Conservation (phyloP, 495 filamentous ascomycete genomes). For the Penicillium fimorum region DNA sequence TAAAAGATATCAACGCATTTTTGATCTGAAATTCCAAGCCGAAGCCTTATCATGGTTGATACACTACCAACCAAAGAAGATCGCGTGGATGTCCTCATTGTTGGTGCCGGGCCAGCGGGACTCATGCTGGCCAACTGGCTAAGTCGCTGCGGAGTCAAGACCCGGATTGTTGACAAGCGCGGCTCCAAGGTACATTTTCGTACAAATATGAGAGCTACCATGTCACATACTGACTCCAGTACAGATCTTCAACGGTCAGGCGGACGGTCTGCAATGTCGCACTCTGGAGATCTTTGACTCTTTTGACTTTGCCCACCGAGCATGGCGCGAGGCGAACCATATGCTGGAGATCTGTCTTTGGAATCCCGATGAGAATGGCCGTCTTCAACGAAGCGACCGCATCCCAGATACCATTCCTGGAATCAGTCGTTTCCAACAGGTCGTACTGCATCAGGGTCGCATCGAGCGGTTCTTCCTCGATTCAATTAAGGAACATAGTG, state of each 20-base stretch:
- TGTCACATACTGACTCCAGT: not conserved
- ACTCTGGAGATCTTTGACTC: constrained; percentile 64
- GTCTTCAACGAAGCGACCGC: constrained; percentile 51
- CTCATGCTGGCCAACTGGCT: constrained; percentile 63
- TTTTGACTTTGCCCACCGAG: constrained; percentile 58
- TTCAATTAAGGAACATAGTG: constrained; percentile 38
- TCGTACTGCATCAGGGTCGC: constrained; percentile 54
- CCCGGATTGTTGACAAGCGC: constrained; percentile 60
- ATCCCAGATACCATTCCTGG: constrained; percentile 57
- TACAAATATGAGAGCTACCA: not conserved
- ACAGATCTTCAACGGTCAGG: constrained; percentile 52
- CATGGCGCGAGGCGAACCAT: constrained; percentile 60
- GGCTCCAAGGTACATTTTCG: constrained; percentile 39
- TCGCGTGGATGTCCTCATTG: constrained; percentile 45
- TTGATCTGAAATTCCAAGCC: not conserved
- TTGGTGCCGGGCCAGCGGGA: constrained; percentile 64
- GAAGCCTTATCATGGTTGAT: constrained; percentile 7
- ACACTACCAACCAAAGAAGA: constrained; percentile 8
- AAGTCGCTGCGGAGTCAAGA: constrained; percentile 52
- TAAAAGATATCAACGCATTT: not conserved
- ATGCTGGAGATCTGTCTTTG: constrained; percentile 47
- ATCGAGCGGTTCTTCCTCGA: constrained; percentile 58
- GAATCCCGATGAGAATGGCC: constrained; percentile 43
- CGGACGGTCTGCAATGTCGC: constrained; percentile 57
- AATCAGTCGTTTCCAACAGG: constrained; percentile 53